A percentile compares a stretch with the other conserved stretches of the same genome.
phyloP scores from a whole-genome alignment of 2,329 filamentous ascomycete species.

The Clonostachys rosea region DNA sequence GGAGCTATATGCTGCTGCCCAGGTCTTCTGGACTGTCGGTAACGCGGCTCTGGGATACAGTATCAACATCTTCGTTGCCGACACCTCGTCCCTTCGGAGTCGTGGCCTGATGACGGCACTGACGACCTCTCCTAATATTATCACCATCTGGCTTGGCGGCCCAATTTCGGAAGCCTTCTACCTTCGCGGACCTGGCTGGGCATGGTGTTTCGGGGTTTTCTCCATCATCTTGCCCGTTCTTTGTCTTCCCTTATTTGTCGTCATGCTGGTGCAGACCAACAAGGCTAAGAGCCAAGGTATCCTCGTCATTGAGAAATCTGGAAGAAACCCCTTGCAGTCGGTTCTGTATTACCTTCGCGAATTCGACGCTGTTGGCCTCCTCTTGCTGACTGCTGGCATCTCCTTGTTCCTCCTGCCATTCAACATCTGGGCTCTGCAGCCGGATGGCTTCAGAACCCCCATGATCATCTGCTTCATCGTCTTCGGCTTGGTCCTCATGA shows the following conservation, averaged over 20 bases:
- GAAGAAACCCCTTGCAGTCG: conserved; percentile 17
- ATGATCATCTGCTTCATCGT: conserved; percentile 35
- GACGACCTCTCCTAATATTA: conserved; percentile 51
- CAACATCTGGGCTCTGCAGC: conserved; percentile 44
- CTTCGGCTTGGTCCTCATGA: conserved; percentile 27
- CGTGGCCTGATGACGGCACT: conserved; percentile 38
- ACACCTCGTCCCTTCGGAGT: conserved; percentile 61
- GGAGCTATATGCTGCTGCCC: conserved; percentile 56
- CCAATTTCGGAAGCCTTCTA: conserved; percentile 44
- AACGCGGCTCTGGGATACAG: conserved; percentile 34
- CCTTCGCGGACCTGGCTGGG: conserved; percentile 45
- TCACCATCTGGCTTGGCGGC: conserved; percentile 57
- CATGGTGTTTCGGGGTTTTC: conserved; percentile 32
- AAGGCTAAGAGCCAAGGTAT: conserved; percentile 45
- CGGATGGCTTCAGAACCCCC: conserved; percentile 30
- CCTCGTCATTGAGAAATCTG: conserved; percentile 8
- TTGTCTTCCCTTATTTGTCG: conserved; percentile 47
- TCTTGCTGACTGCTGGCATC: conserved; percentile 58
- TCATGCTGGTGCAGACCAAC: conserved; percentile 46
- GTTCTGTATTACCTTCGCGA: conserved; percentile 48
- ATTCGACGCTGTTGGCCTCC: conserved; percentile 58
- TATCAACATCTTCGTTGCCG: conserved; percentile 61
- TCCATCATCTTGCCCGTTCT: conserved; percentile 56
- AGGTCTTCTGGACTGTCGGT: conserved; percentile 64
- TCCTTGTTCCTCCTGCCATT: conserved; percentile 65